Conservation (phyloP, 2,329 filamentous ascomycete species). For the Talaromyces sp. region DNA sequence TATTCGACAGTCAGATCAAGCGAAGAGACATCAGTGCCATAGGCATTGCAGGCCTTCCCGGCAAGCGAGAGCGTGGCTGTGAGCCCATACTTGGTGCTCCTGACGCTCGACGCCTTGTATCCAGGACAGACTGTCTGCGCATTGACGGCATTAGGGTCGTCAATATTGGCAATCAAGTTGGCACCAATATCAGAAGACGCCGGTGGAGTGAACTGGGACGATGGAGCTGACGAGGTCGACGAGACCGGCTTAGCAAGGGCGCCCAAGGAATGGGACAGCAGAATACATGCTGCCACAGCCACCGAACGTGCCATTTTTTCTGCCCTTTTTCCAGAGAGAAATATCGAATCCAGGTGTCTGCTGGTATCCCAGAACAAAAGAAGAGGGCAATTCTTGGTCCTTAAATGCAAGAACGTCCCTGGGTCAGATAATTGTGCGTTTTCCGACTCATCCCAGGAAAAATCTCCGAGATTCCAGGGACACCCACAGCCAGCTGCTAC, state of each 20-base stretch:
- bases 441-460: not conserved
- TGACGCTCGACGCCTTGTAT: conserved; percentile 50
- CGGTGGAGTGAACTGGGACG: not conserved
- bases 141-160: conserved; percentile 59
- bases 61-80: conserved; percentile 49
- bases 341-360: not conserved
- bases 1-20: conserved; percentile 65
- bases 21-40: conserved; percentile 66
- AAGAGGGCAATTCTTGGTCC: not conserved
- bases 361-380: not conserved
- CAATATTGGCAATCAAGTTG: conserved; percentile 52
- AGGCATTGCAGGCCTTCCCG: conserved; percentile 61
- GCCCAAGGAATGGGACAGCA: not conserved
- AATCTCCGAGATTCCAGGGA: not conserved
- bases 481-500: not conserved
- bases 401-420: not conserved
- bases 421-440: not conserved
- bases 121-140: conserved; percentile 60
- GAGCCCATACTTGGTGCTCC: conserved; percentile 43
- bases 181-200: not conserved
- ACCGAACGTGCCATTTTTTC: not conserved
- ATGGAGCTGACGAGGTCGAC: not conserved
- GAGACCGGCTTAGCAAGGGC: not conserved
- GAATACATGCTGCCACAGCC: not conserved
- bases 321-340: not conserved